A percentile compares a stretch with the other conserved stretches of the same genome.
phyloP scores from a whole-genome alignment of 2,329 filamentous ascomycete species.

The Pseudocercospora ulei region DNA sequence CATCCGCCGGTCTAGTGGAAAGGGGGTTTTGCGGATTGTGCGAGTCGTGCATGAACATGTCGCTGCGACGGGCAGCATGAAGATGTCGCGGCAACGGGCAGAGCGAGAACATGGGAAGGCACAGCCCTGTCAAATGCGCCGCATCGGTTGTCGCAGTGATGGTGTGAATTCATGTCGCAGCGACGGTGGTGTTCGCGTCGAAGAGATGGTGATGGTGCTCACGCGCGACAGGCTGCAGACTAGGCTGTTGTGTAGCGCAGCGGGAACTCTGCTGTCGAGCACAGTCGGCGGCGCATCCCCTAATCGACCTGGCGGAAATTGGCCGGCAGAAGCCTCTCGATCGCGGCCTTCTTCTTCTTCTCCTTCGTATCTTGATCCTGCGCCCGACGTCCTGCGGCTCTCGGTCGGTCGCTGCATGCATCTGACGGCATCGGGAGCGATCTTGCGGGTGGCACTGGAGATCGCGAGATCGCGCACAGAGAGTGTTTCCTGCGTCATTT shows the following conservation, averaged over 20 bases:
- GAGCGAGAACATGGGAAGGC: conserved; percentile 2
- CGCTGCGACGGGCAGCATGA: not conserved
- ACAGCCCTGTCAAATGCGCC: no score
- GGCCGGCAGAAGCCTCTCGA: conserved; percentile 2
- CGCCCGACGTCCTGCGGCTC: not conserved
- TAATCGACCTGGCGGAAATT: conserved; percentile 8
- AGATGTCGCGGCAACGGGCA: not conserved
- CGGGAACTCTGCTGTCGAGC: no score
- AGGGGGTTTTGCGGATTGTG: conserved; percentile 8
- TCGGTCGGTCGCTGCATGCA: conserved; percentile 1
- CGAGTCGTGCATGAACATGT: conserved; percentile 2
- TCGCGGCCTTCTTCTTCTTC: not conserved
- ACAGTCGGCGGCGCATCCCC: conserved; percentile 6
- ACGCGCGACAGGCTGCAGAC: conserved; percentile 1
- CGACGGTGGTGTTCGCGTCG: no score
- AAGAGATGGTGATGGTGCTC: not conserved
- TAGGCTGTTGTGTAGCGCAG: no score
- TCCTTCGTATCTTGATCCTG: conserved; percentile 5
- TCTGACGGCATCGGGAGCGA: conserved; percentile 4
- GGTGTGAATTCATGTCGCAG: no score
- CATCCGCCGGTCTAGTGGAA: conserved; percentile 1
- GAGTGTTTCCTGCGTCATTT: conserved; percentile 1
- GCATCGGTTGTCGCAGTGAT: no score
- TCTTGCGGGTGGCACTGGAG: conserved; percentile 2
- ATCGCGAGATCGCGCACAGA: conserved; percentile 4